Conservation (phyloP, 805 yeast genomes). For the Kuraishia floccosa region DNA sequence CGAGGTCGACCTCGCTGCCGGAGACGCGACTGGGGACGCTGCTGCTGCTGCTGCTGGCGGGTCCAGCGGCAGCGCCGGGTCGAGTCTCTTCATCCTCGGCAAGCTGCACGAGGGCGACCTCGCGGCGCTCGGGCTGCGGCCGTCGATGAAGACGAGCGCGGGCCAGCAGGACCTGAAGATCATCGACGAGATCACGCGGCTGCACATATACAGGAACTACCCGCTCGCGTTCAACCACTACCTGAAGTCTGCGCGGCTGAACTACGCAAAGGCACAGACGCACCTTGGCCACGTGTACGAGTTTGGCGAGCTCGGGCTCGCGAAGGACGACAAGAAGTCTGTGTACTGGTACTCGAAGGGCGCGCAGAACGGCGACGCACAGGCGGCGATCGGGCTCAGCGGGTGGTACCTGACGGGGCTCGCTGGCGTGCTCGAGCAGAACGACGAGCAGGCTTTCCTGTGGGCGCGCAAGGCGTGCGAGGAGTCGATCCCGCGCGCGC, state of each 20-base stretch:
- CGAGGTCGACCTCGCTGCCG: too few relatives aligned
- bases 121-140: constrained; percentile 13
- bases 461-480: constrained; percentile 60
- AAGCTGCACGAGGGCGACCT: constrained; percentile 23
- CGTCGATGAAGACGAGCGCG: constrained; percentile 5
- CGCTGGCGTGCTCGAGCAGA: constrained; percentile 35
- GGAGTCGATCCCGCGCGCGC: constrained; percentile 48
- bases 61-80: constrained; percentile 20
- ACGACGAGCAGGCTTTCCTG: constrained; percentile 52
- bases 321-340: constrained; percentile 46
- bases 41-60: constrained; percentile 10
- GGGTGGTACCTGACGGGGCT: constrained; percentile 77
- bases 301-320: constrained; percentile 34
- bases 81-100: constrained; percentile 21
- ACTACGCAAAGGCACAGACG: constrained; percentile 59
- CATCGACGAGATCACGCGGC: constrained; percentile 18
- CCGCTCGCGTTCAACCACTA: constrained; percentile 38
- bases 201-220: constrained; percentile 21
- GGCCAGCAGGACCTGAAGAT: constrained; percentile 17
- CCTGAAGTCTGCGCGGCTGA: constrained; percentile 45
- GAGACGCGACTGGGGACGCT: too few relatives aligned
- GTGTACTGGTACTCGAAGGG: constrained; percentile 69
- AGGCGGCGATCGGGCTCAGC: constrained; percentile 60
- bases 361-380: constrained; percentile 51
- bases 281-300: constrained; percentile 65